These are phyloP conservation scores for Nicotiana tomentosiformis DNA, from an alignment of 257 asterid genomes.

Conservation along the genomic window DNA sequence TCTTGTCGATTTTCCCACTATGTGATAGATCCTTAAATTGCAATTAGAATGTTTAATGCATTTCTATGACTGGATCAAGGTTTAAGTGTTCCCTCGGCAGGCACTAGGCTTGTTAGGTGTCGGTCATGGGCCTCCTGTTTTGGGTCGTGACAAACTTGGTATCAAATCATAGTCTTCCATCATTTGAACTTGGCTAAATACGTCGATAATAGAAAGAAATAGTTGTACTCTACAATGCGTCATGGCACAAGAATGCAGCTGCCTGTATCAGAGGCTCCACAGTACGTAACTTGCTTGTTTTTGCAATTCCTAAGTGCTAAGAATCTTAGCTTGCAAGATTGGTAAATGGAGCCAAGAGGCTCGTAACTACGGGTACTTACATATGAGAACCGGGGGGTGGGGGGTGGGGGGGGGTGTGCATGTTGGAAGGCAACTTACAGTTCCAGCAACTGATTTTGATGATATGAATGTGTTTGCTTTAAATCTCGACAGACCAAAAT, in stretches of 20 bases:
- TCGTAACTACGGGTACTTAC: background rate
- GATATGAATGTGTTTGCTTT: conserved; percentile 90
- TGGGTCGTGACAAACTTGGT: background rate
- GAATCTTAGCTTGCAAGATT: background rate
- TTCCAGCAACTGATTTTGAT: conserved; percentile 94
- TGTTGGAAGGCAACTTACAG: conserved; percentile 46
- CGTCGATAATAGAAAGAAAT: background rate
- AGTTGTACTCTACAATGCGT: background rate
- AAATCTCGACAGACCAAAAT: conserved; percentile 89
- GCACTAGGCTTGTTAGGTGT: no score
- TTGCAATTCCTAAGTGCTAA: background rate
- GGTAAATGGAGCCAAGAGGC: conserved; percentile 2
- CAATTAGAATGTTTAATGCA: no score
- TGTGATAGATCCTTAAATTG: no score
- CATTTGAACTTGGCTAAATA: background rate
- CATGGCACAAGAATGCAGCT: background rate
- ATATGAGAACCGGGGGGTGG: background rate
- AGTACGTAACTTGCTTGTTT: no score
- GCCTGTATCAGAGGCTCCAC: background rate
- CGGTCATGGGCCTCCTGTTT: no score
- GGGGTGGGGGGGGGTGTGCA: background rate
- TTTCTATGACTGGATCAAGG: no score
- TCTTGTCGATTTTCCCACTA: no score
- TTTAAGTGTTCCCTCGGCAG: no score
- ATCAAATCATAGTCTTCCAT: background rate